Base-by-base conservation (phyloP, 2,329 filamentous ascomycete genomes). In the Hypoxylon sp. region DNA sequence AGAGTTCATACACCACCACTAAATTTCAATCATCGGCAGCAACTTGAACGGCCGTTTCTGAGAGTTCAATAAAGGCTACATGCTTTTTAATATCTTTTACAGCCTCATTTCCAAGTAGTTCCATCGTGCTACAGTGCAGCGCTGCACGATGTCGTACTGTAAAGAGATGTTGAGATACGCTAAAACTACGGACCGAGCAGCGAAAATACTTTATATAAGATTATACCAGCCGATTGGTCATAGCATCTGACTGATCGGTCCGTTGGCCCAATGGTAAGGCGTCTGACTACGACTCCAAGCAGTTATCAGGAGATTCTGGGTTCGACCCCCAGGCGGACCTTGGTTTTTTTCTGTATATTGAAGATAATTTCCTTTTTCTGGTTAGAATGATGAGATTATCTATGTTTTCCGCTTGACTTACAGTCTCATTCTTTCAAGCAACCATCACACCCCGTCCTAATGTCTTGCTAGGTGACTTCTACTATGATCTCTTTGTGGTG, bases 181-280 rank as follows among this genome's bases (percentile, higher is more conserved):
- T 53, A 44, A 53, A 53, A 53, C 16, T 5, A 30, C 36, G 16
- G 33, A 4, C 26, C 16, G 14, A 18, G 22, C 16, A 32, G 26
- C 24, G 6, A n/a, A 53, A n/a, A n/a, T n/a, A 11, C 2, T 22
- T 20, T 44, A 53, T 53, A 53, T 53, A 30, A 4, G n/a, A 22
- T 11, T 32, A 53, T 53, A 53, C 16, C 2, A 44, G 1, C 16
- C 16, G 2, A 16, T 32, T 2, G 14, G 14, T n/a, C 24, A 46
- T 20, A 44, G 18, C 51, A 53, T 44, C n/a, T 73, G 54, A 55
- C 58, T 38, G 30, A n/a, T 14, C 73, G 61, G 61, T 64, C 61
- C 61, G 55, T 64, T 64, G 61, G 61, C 61, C 61, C 61, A 64
- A 64, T 64, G 61, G 61, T 64, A 64, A 64, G 61, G 61, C 61